Evolutionary conservation across 306 rosid species (phyloP).

Genomic region (Vachellia collinsii): DNA sequence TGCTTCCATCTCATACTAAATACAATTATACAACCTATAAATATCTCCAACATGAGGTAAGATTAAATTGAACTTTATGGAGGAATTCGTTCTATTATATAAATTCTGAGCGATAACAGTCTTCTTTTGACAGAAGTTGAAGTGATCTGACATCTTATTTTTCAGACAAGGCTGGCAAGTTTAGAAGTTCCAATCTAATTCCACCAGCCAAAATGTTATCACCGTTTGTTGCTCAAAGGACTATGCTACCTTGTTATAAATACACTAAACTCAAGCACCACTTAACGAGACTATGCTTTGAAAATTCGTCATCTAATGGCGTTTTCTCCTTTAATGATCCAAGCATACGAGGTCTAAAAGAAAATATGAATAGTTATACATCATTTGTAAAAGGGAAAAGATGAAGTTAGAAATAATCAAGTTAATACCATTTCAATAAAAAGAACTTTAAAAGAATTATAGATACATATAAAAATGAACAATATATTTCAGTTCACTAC

Average conservation of each 20-base stretch:
- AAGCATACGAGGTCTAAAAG: not conserved
- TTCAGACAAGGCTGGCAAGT: not conserved
- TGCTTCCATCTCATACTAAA: not conserved
- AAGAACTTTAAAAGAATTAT: not conserved
- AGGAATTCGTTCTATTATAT: not conserved
- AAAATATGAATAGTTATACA: not conserved
- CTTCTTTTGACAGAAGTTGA: not conserved
- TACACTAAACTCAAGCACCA: not conserved
- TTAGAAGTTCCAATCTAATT: not conserved
- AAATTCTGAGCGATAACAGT: not conserved
- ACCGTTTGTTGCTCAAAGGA: not conserved
- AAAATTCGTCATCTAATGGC: not conserved
- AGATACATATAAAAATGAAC: not conserved
- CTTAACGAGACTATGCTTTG: not conserved
- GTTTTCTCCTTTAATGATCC: not conserved
- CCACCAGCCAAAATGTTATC: not conserved
- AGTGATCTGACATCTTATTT: not conserved
- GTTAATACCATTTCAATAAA: not conserved
- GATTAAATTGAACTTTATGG: not conserved
- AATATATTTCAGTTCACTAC: not conserved
- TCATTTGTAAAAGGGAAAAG: not conserved
- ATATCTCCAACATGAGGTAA: conserved; percentile 2
- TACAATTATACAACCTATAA: not conserved
- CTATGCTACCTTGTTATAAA: not conserved
- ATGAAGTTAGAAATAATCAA: not conserved